Conservation (phyloP, 345 rosid genomes). For the Abelmoschus esculentus region DNA sequence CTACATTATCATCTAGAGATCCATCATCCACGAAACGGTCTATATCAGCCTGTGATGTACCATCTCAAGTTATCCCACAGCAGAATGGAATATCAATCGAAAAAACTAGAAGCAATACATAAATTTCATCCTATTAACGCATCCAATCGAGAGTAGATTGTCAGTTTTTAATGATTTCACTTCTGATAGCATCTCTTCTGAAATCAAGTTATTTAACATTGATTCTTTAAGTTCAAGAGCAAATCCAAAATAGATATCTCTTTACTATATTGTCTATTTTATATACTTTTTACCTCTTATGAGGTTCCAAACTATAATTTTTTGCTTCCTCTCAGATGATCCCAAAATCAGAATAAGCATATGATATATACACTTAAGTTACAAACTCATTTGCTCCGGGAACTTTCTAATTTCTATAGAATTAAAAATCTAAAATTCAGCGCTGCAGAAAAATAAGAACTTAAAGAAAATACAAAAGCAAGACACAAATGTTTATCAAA, state of each 20-base stretch:
- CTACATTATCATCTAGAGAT: slow-evolving; percentile 51
- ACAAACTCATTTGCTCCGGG: background rate
- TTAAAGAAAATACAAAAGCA: background rate
- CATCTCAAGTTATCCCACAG: slow-evolving; percentile 14
- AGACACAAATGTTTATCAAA: background rate
- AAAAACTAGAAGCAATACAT: background rate
- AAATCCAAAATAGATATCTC: background rate
- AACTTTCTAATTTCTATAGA: background rate
- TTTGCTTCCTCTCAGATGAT: background rate
- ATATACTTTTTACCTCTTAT: background rate
- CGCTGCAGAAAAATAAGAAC: background rate
- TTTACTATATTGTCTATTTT: background rate
- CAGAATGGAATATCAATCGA: slow-evolving; percentile 3
- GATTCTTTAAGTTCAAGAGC: background rate
- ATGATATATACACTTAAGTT: background rate
- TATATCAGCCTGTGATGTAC: slow-evolving; percentile 41
- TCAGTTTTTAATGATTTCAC: background rate
- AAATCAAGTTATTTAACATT: background rate
- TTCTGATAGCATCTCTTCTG: background rate
- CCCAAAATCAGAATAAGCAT: background rate
- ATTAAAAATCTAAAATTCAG: background rate
- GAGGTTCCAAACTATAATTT: background rate
- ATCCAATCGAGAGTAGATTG: background rate
- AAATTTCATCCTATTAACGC: background rate
- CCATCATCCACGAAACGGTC: slow-evolving; percentile 46